Evolutionary conservation across 495 filamentous ascomycete genomes (phyloP).

Genomic region (Podospora australis): DNA sequence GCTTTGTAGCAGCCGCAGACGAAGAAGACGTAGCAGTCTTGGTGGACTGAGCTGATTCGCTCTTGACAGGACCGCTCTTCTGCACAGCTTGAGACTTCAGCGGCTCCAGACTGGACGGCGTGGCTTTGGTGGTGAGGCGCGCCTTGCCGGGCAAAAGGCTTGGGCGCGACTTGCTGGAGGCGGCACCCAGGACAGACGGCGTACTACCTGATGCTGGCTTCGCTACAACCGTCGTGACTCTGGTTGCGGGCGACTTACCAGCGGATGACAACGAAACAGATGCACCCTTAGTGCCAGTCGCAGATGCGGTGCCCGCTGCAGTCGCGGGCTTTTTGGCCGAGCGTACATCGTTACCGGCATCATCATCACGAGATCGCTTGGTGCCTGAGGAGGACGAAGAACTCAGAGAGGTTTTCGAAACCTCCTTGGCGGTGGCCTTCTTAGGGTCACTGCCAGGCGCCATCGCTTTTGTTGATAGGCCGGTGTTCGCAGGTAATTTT

Average conservation of each 20-base stretch:
- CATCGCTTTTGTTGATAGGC: constrained; percentile 2
- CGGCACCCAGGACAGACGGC: constrained; percentile 9
- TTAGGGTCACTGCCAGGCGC: constrained; percentile 1
- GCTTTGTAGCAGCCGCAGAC: constrained; percentile 17
- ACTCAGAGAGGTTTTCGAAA: neutral
- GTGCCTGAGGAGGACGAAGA: constrained; percentile 1
- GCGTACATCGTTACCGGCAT: constrained; percentile 28
- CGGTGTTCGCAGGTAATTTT: constrained; percentile 3
- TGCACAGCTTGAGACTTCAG: constrained; percentile 22
- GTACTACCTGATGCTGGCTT: constrained; percentile 23
- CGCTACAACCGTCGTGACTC: constrained; percentile 29
- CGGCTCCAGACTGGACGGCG: constrained; percentile 20
- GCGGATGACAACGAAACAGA: neutral
- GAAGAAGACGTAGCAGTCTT: constrained; percentile 16
- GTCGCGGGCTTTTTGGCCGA: constrained; percentile 35
- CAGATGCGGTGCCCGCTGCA: constrained; percentile 17
- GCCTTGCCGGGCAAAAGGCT: constrained; percentile 32
- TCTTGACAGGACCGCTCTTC: constrained; percentile 17
- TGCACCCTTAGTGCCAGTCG: neutral
- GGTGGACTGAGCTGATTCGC: constrained; percentile 3
- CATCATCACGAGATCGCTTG: constrained; percentile 35
- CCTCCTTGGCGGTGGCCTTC: constrained; percentile 7
- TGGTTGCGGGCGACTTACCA: constrained; percentile 11
- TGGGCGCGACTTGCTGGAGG: constrained; percentile 10
- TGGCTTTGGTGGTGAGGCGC: constrained; percentile 26